A percentile compares a stretch with the other conserved stretches of the same genome.
Evolutionary conservation across 208 protist species (phyloP).

Genomic region (Acanthamoeba triangularis): DNA sequence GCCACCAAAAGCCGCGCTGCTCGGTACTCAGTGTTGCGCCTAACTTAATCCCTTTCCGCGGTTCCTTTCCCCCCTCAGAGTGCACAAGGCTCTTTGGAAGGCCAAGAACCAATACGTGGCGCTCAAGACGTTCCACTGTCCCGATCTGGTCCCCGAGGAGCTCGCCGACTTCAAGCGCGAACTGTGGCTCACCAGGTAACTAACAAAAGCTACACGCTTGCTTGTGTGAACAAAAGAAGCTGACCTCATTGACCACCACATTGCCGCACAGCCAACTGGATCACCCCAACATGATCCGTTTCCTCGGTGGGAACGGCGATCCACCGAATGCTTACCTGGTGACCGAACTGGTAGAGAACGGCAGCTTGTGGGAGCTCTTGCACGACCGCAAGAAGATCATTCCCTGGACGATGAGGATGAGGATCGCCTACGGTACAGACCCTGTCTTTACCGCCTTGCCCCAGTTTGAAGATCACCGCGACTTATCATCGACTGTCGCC

Average conservation of each 20-base stretch:
- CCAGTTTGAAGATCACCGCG: background rate
- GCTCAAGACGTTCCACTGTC: constrained; percentile 62
- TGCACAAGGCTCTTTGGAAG: constrained; percentile 57
- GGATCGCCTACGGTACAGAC: background rate
- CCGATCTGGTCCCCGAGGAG: constrained; percentile 53
- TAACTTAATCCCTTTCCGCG: background rate
- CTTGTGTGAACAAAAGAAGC: background rate
- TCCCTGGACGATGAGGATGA: background rate
- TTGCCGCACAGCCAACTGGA: constrained; percentile 16
- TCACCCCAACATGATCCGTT: constrained; percentile 70
- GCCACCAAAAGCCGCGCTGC: no score
- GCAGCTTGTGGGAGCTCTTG: constrained; percentile 24
- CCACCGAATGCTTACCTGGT: constrained; percentile 36
- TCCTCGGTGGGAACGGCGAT: constrained; percentile 31
- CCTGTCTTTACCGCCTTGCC: background rate
- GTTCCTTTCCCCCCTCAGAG: background rate
- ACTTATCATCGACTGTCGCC: background rate
- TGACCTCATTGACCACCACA: background rate
- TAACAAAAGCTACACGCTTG: background rate
- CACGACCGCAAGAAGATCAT: background rate
- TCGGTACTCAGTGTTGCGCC: background rate
- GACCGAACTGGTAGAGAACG: constrained; percentile 52
- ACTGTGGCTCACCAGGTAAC: constrained; percentile 67
- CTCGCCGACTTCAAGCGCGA: constrained; percentile 60
- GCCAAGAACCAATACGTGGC: constrained; percentile 14